Base-by-base conservation (phyloP, 2,329 filamentous ascomycete genomes). In the Colletotrichum tabaci region DNA sequence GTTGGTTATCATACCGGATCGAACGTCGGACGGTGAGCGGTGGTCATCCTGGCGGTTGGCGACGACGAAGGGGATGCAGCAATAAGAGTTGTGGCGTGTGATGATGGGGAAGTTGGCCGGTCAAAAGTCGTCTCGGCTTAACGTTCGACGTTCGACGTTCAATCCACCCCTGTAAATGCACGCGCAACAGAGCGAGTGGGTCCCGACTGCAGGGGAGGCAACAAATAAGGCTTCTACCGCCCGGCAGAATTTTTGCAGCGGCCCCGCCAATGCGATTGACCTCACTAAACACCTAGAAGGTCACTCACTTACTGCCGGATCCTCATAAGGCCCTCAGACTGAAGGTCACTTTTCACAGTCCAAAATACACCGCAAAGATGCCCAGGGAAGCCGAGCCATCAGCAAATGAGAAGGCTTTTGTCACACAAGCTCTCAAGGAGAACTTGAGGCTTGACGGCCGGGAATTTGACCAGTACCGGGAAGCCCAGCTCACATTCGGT, bases 361-460 rank as follows among this genome's bases (percentile, higher is more conserved):
- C 35, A 38, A 60, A 58, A 63, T 60, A 56, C 62, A 66, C 67
- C 67, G 50, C 67, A 75, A 87, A 75, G 74, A 98, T 98, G 96
- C 96, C 96, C 79, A 93, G 94, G 83, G 95, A 98, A 92, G 91
- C 92, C 72, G 94, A 97, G 77, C 94, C 96, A 67, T 98, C 96
- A 63, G 89, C 93, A 74, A 94, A 96, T 80, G 96, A 98, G 87
- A 94, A 90, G 80, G 90, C 90, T 12, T 99, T 99, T 81, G 89
- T 98, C 74, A 87, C 91, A 73, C 90, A 97, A 79, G 95, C 96
- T 55, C 89, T 99, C 13, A 87, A 91, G 76, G 91, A 98, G 78
- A 90, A 93, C 75, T 85, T 95, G 71, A 93, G 96, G 30, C 85
- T 98, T 71, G 96, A 99, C 83, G 93, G 93, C 76, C 93, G 96